Percentiles rank a stretch among this genome's conserved stretches.
Evolutionary conservation across 371 early-diverging fungal species (phyloP).

Genomic region (Phascolomyces articulosus): DNA sequence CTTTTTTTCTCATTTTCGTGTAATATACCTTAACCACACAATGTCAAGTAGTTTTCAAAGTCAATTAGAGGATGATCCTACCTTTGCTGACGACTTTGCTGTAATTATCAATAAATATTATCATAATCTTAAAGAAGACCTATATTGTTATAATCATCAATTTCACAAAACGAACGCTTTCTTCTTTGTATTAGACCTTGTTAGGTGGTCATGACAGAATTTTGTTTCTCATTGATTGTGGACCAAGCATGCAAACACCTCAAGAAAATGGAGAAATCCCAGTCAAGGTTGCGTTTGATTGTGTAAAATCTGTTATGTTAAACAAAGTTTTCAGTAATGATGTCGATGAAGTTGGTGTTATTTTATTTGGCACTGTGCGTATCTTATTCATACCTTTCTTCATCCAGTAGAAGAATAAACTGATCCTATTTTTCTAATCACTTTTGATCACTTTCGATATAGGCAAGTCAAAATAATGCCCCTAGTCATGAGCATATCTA

Average conservation of each 20-base stretch:
- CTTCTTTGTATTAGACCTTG: not conserved
- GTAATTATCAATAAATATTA: conserved; percentile 2
- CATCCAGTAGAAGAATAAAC: not conserved
- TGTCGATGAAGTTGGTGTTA: conserved; percentile 62
- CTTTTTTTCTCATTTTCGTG: not conserved
- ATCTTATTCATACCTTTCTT: not conserved
- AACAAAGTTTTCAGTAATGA: conserved; percentile 62
- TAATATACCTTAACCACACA: not conserved
- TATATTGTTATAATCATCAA: no score
- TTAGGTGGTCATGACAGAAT: conserved; percentile 53
- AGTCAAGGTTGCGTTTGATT: conserved; percentile 49
- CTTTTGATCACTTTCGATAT: conserved; percentile 3
- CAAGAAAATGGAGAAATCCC: conserved; percentile 49
- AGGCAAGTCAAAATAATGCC: conserved; percentile 45
- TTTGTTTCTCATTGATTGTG: conserved; percentile 71
- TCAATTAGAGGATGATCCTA: conserved; percentile 4
- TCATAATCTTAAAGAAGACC: no score
- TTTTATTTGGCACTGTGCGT: conserved; percentile 70
- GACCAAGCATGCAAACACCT: conserved; percentile 54
- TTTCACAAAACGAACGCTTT: no score
- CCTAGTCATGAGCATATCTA: conserved; percentile 60
- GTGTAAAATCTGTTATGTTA: conserved; percentile 49
- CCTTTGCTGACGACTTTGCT: not conserved
- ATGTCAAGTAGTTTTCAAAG: conserved; percentile 4
- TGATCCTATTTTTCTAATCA: not conserved